phyloP scores from a whole-genome alignment of 345 rosid genomes.

The Sonneratia alba region DNA sequence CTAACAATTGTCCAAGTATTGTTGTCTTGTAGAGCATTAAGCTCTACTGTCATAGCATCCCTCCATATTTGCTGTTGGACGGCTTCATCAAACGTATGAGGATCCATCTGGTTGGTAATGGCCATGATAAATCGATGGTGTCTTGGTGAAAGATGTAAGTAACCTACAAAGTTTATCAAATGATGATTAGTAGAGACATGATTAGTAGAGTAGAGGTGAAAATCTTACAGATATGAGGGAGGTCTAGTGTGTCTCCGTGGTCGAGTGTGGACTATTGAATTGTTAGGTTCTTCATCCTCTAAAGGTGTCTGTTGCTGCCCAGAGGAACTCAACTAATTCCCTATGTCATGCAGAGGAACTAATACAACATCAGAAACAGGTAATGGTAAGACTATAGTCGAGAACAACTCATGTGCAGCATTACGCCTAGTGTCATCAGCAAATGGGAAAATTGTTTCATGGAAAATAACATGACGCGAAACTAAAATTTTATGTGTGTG shows the following conservation, averaged over 20 bases:
- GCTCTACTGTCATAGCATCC: not conserved
- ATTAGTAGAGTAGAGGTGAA: no score
- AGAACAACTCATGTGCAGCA: not conserved
- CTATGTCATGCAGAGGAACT: not conserved
- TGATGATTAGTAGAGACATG: no score
- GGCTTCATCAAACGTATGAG: not conserved
- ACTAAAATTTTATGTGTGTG: not conserved
- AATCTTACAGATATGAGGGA: no score
- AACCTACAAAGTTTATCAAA: no score
- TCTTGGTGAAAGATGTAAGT: no score
- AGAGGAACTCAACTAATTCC: no score
- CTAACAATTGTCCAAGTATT: not conserved
- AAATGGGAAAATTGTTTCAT: not conserved
- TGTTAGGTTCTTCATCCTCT: no score
- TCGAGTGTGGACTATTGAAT: no score
- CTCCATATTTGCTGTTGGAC: not conserved
- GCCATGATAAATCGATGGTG: not conserved
- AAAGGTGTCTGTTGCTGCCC: no score
- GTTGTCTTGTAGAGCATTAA: not conserved
- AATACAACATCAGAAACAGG: not conserved
- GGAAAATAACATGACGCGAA: not conserved
- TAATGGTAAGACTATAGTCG: not conserved
- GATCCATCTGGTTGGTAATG: not conserved
- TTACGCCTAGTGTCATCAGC: not conserved
- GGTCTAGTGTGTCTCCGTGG: no score